Percentiles rank a stretch among this genome's conserved stretches.
Evolutionary conservation across 2,329 filamentous ascomycete genomes (phyloP).

Genomic region (Akanthomyces muscarius): DNA sequence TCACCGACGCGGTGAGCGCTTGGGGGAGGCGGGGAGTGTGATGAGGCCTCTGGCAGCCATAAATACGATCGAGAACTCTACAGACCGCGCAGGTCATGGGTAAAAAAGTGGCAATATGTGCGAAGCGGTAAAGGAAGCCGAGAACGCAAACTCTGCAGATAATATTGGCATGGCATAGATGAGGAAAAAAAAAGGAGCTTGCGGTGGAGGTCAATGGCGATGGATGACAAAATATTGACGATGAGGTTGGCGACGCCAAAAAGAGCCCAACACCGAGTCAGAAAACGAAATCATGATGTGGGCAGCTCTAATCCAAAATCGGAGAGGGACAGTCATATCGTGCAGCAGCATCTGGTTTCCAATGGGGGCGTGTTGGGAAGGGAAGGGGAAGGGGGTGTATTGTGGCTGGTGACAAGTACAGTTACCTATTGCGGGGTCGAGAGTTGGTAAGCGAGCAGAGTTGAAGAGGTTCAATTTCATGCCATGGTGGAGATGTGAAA

Average conservation of each 20-base stretch:
- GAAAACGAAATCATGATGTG: slow-evolving; percentile 7
- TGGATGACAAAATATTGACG: slow-evolving; percentile 1
- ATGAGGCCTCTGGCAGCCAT: neutral
- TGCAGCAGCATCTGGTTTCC: slow-evolving; percentile 21
- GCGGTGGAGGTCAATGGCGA: neutral
- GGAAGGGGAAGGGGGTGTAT: neutral
- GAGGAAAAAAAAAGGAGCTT: neutral
- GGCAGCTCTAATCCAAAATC: slow-evolving; percentile 15
- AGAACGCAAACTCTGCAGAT: neutral
- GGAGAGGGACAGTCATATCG: slow-evolving; percentile 21
- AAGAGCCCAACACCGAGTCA: neutral
- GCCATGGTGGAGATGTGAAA: neutral
- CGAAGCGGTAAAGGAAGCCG: neutral
- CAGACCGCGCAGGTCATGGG: neutral
- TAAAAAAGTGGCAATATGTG: neutral
- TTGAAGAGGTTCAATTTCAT: no score
- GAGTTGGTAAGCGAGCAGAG: neutral
- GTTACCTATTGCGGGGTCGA: neutral
- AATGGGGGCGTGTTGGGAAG: neutral
- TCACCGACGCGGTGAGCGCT: neutral
- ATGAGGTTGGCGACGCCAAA: neutral
- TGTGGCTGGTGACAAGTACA: neutral
- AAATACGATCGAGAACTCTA: neutral
- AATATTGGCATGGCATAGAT: neutral
- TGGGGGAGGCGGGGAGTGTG: neutral